Evolutionary conservation across 1,139 yeast species (phyloP).

Genomic region (Lodderomyces jiufengensis): DNA sequence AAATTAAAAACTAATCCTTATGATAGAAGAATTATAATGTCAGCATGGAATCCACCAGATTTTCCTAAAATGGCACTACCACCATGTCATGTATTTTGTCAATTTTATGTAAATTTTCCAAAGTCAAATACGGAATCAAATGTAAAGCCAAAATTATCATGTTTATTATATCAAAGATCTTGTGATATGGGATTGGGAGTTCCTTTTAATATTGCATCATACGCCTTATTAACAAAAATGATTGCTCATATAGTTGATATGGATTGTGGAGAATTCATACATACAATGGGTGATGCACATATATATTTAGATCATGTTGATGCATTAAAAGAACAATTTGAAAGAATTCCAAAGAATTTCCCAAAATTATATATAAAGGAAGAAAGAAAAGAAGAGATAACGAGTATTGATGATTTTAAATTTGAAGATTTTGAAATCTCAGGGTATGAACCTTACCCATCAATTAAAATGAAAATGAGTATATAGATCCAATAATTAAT

Average conservation of each 20-base stretch:
- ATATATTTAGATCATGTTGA: slow-evolving; percentile 91
- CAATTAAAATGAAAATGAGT: slow-evolving; percentile 84
- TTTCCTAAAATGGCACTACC: slow-evolving; percentile 93
- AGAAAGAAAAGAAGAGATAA: slow-evolving; percentile 44
- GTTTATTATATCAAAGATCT: slow-evolving; percentile 92
- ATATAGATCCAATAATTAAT: slow-evolving; percentile 25
- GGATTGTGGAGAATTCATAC: slow-evolving; percentile 94
- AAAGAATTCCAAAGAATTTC: slow-evolving; percentile 70
- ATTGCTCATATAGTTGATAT: slow-evolving; percentile 90
- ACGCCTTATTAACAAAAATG: slow-evolving; percentile 89
- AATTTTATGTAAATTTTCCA: slow-evolving; percentile 86
- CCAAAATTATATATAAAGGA: slow-evolving; percentile 74
- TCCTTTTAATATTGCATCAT: slow-evolving; percentile 96
- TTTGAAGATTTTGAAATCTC: slow-evolving; percentile 81
- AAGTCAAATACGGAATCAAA: slow-evolving; percentile 23
- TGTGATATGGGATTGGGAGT: slow-evolving; percentile 99
- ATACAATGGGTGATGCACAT: slow-evolving; percentile 96
- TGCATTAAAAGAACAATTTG: slow-evolving; percentile 75
- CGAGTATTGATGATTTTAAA: slow-evolving; percentile 78
- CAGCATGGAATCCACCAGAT: slow-evolving; percentile 99
- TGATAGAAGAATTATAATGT: slow-evolving; percentile 88
- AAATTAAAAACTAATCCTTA: slow-evolving; percentile 85
- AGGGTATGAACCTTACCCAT: slow-evolving; percentile 76
- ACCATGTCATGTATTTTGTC: slow-evolving; percentile 96
- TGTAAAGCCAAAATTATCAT: slow-evolving; percentile 65